Evolutionary conservation across 495 filamentous ascomycete species (phyloP), one percentile per base, ranked within the genome.

Genomic region (Penicillium odoratum): DNA sequence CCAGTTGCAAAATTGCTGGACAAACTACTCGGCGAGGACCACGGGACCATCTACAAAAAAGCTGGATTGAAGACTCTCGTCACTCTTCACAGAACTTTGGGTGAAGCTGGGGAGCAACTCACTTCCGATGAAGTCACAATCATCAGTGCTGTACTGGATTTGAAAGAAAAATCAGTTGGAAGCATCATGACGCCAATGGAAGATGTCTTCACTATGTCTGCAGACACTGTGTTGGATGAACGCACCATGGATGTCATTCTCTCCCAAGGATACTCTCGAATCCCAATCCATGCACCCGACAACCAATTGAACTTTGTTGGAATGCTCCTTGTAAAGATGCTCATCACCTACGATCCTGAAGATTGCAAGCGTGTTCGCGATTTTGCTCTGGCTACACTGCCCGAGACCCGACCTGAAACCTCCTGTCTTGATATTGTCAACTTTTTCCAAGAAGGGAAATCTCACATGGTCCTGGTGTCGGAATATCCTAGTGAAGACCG

Each of bases 401-500:
- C 95, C 3, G 94, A 98, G 72, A 98, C 94, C 3, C 83, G 90
- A 8, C 90, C 95, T 1, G 91, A 97, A 63, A 98, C 94, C 0
- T 96, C 92, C 70, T 98, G 94, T 69, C 76, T 98, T 43, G 94
- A 98, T 68, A 98, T 98, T 61, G 88, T 98, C 70, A 98, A 98
- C 75, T 98, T 96, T 75, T 98, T 98, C 76, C 94, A 98, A 69
- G 93, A 98, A 74, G 94, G 94, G 51, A 98, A 98, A 70, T 96
- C 92, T 9, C 94, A 98, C 72, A 98, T 98, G 95, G 93, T 98
- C 9, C 80, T 98, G 28, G 93, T 97, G 9, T 96, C 92, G 7
- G 89, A 96, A 62, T 86, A 80, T 56, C 94, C 94, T 3, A 92
- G 94, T 11, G 88, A 95, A 59, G 86, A 95, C 65, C 85, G 88